Conservation (phyloP, 2,329 filamentous ascomycete genomes). For the Metarhizium anisopliae region DNA sequence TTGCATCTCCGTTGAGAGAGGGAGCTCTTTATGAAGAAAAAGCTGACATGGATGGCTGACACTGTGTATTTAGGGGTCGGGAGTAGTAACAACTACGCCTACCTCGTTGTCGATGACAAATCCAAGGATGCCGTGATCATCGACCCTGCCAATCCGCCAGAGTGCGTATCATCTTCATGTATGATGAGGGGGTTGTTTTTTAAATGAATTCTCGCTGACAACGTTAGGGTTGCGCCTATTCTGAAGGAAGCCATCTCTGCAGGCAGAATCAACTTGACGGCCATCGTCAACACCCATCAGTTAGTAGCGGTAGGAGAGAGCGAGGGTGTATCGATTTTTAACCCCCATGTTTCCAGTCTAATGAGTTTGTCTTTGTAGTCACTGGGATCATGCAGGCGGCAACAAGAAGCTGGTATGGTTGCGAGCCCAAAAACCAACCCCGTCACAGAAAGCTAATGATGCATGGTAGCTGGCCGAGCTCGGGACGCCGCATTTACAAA, state of each 20-base stretch:
- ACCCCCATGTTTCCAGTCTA: not conserved
- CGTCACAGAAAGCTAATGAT: slow-evolving; percentile 3
- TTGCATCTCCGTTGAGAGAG: no score
- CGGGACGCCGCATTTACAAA: slow-evolving; percentile 53
- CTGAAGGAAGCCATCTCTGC: slow-evolving; percentile 64
- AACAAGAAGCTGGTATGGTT: slow-evolving; percentile 60
- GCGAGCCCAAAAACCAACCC: no score
- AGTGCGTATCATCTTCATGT: slow-evolving; percentile 40
- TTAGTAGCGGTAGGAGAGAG: slow-evolving; percentile 34
- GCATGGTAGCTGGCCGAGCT: slow-evolving; percentile 29
- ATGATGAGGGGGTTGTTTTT: not conserved
- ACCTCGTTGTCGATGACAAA: slow-evolving; percentile 70
- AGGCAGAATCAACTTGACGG: slow-evolving; percentile 71
- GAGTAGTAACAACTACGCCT: slow-evolving; percentile 74
- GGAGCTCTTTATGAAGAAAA: not conserved
- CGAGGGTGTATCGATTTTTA: not conserved
- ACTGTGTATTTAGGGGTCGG: slow-evolving; percentile 53
- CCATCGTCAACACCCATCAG: slow-evolving; percentile 97
- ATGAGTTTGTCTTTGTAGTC: slow-evolving; percentile 41
- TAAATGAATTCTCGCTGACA: slow-evolving; percentile 2
- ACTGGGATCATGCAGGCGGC: slow-evolving; percentile 90
- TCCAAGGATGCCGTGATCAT: slow-evolving; percentile 71
- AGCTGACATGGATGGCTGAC: not conserved
- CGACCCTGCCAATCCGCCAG: slow-evolving; percentile 69
- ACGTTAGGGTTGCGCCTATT: slow-evolving; percentile 45